Conservation (phyloP, 139 green algal genomes). For the Gonium pectorale region DNA sequence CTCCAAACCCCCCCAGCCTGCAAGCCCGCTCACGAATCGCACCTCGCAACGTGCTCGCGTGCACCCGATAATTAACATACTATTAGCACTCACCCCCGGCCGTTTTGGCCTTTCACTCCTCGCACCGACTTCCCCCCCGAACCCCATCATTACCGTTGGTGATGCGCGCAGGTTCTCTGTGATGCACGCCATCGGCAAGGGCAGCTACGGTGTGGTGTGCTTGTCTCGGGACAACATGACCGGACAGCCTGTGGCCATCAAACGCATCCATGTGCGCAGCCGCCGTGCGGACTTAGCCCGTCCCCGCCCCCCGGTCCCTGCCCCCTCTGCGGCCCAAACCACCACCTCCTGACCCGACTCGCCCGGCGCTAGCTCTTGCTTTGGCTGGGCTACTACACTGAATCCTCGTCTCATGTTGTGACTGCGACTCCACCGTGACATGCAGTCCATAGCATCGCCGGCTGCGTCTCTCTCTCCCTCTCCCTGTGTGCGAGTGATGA, state of each 20-base stretch:
- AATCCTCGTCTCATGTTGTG: neutral
- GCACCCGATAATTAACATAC: neutral
- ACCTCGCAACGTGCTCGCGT: neutral
- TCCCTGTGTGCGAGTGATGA: no score
- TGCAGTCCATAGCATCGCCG: no score
- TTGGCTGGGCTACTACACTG: neutral
- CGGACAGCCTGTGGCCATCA: slow-evolving; percentile 90
- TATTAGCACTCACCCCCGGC: neutral
- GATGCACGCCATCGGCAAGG: slow-evolving; percentile 91
- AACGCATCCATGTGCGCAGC: slow-evolving; percentile 86
- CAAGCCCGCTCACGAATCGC: neutral
- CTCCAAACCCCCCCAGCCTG: neutral
- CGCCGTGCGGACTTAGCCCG: neutral
- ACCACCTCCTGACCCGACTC: neutral
- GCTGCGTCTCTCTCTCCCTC: no score
- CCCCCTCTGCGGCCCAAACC: neutral
- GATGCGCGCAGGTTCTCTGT: slow-evolving; percentile 15
- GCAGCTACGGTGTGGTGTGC: slow-evolving; percentile 95
- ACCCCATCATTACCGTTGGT: no score
- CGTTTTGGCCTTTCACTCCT: neutral
- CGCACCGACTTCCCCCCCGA: neutral
- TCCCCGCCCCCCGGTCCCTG: neutral
- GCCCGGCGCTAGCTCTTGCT: neutral
- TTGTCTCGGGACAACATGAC: slow-evolving; percentile 84
- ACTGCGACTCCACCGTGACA: no score